These are phyloP conservation scores for Didymella lethalis DNA, from an alignment of 2,329 filamentous ascomycete species.

Conservation along the genomic window DNA sequence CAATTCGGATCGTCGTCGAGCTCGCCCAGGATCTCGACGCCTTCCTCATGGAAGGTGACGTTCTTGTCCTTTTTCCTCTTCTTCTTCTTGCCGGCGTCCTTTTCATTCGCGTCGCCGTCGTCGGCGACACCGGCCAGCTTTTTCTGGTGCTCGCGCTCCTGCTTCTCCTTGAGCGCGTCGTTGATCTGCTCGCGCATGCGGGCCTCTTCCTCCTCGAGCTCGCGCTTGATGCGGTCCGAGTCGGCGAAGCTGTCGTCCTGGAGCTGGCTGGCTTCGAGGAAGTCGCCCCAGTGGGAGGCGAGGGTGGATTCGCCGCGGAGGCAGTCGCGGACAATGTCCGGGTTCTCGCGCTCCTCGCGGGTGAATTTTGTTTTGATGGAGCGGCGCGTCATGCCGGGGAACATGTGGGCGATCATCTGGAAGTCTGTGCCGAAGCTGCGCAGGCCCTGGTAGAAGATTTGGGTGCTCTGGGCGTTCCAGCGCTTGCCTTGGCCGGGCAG, in stretches of 20 bases:
- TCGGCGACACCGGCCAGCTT: constrained; percentile 35
- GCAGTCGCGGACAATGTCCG: constrained; percentile 68
- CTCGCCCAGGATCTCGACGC: constrained; percentile 41
- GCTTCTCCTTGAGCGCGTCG: constrained; percentile 42
- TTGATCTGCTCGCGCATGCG: constrained; percentile 48
- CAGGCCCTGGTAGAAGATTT: constrained; percentile 77
- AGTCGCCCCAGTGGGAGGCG: constrained; percentile 48
- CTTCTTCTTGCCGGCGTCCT: constrained; percentile 43
- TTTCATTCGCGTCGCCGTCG: constrained; percentile 25
- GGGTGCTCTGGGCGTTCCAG: constrained; percentile 76
- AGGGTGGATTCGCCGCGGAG: constrained; percentile 58
- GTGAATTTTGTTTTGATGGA: constrained; percentile 85
- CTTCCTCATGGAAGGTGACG: constrained; percentile 38
- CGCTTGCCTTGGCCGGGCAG: constrained; percentile 54
- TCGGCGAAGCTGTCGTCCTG: constrained; percentile 49
- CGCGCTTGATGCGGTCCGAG: constrained; percentile 44
- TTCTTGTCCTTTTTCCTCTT: constrained; percentile 40
- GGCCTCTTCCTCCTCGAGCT: constrained; percentile 38
- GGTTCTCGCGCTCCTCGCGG: constrained; percentile 75
- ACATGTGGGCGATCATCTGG: constrained; percentile 78
- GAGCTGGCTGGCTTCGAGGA: constrained; percentile 45
- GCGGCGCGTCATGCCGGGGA: constrained; percentile 73
- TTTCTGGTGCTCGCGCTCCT: constrained; percentile 50
- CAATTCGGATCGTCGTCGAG: constrained; percentile 41
- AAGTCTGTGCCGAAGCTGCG: constrained; percentile 85